phyloP scores from a whole-genome alignment of 768 basidiomycete genomes.

The Lentinula aciculospora region DNA sequence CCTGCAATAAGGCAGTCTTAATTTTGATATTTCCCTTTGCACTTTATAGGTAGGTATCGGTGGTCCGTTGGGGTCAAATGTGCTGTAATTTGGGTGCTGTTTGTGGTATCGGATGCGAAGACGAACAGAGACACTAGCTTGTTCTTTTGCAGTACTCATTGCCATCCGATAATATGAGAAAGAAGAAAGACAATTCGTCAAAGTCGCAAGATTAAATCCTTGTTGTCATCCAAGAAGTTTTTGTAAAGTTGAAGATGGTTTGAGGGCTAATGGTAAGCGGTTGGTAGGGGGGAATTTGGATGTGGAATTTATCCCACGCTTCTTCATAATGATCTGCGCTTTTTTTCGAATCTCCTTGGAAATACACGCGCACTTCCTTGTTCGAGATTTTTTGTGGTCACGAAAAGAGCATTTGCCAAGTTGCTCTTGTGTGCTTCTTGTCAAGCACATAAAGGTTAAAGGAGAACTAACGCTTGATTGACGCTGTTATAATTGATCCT shows the following conservation, averaged over 20 bases:
- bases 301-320: background rate
- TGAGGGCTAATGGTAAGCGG: background rate
- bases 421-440: background rate
- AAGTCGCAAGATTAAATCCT: background rate
- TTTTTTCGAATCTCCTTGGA: background rate
- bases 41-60: background rate
- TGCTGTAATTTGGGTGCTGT: background rate
- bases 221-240: background rate
- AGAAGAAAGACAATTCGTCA: background rate
- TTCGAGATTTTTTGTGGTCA: no score
- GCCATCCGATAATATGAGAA: background rate
- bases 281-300: background rate
- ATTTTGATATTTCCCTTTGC: slow-evolving; percentile 1
- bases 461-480: background rate
- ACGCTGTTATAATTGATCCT: background rate
- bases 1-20: background rate
- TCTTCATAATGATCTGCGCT: background rate
- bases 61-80: background rate
- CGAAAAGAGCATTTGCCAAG: background rate
- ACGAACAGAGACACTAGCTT: background rate
- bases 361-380: no score
- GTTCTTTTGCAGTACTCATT: background rate
- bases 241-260: background rate
- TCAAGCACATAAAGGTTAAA: background rate
- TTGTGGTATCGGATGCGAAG: slow-evolving; percentile 1